Base-by-base conservation (phyloP, 1,284 basidiomycete species). In the Ustilago xerochloae region DNA sequence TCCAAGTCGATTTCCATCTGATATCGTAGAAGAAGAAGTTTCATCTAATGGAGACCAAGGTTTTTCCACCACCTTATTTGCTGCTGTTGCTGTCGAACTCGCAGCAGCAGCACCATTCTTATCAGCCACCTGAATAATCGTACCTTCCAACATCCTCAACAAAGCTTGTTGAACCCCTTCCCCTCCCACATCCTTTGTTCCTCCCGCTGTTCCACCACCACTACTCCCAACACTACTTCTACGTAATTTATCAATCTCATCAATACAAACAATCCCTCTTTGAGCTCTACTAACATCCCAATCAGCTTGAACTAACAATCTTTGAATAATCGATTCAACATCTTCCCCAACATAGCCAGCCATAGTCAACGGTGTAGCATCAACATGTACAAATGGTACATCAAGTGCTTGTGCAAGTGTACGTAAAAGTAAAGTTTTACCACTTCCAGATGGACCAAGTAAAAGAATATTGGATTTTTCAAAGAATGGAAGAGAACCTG, bases 161-260 rank as follows among this genome's bases (percentile, higher is more conserved):
- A 98, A 87, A 10, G 93, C 87, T 85, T 97, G 95, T 80, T 98
- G 95, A 3, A 98, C 95, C 33, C 95, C 95, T 87, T 97, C 94
- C 5, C 95, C 95, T 20, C 93, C 92, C 0, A 98, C 94, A 82
- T 98, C 96, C 51, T 93, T 90, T 1, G 91, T 91, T 4, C 92
- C 91, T 3, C 91, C 85, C 75, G 81, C 85, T 0, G 77, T 79
- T 3, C 83, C 84, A 62, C 90, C 52, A 0, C 24, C 58, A 15
- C 84, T 83, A 62, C 90, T 43, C 0, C 32, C 62, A 3, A 26
- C 18, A 24, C 45, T 52, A 20, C 46, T 58, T 16, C 39, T 45
- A 92, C 92, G 38, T 56, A 97, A 90, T 86, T 97, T 98, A 86
- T 98, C 95, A 2, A 95, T 87, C 86, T 98, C 96, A 80, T 98